Conservation (phyloP, 768 basidiomycete genomes). For the Tephrocybe sp. region DNA sequence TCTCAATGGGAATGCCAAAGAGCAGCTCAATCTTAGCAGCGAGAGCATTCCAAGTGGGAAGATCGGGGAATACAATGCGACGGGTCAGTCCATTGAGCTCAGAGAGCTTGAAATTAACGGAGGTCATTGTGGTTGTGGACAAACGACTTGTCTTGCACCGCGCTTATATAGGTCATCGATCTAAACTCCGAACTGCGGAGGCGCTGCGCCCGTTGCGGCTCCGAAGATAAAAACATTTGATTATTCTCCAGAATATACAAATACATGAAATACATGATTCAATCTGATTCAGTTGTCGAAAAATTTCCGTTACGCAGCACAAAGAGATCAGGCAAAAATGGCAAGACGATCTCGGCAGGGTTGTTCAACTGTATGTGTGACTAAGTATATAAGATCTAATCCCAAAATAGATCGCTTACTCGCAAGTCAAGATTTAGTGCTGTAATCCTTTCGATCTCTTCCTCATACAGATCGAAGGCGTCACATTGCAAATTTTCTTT, state of each 20-base stretch:
- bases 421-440: conserved; percentile 62
- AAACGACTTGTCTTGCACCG: background rate
- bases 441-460: conserved; percentile 58
- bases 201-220: conserved; percentile 12
- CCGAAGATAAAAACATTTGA: conserved; percentile 5
- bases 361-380: conserved; percentile 72
- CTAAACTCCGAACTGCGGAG: conserved; percentile 23
- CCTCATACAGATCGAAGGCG: conserved; percentile 50
- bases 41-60: conserved; percentile 35
- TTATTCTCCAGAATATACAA: conserved; percentile 1
- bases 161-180: conserved; percentile 2
- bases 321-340: conserved; percentile 61
- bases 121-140: conserved; percentile 36
- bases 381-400: conserved; percentile 11
- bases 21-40: conserved; percentile 46
- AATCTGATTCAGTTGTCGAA: no score
- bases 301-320: no score
- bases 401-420: conserved; percentile 37
- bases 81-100: conserved; percentile 59
- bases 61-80: conserved; percentile 49
- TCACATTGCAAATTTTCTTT: conserved; percentile 46
- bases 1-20: conserved; percentile 54
- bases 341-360: conserved; percentile 63
- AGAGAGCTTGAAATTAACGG: conserved; percentile 65
- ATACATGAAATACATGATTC: conserved; percentile 1